Evolutionary conservation across 768 basidiomycete species (phyloP), one percentile per base, ranked within the genome.

Genomic region (Naganishia vaughanmartiniae): DNA sequence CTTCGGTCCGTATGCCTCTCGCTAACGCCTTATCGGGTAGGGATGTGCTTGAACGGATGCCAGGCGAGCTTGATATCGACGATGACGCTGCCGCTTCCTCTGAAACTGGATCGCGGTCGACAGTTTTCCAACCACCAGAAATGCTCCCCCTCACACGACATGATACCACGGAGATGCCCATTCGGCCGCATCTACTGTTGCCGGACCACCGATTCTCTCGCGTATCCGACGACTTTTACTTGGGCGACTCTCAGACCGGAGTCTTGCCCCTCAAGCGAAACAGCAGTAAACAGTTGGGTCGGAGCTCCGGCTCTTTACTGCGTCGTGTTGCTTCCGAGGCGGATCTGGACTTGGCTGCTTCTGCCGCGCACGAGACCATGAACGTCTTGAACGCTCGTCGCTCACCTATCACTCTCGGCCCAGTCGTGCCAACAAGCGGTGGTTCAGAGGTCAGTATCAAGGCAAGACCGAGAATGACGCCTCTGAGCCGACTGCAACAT

Each of bases 111-210:
- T 46, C 51, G 60, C 48, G 54, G 24, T 34, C 72, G 76, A 75
- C 86, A 75, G 75, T 87, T 76, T 75, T 87, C 77, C 76, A 82
- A 73, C 83, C 82, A 67, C 84, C 86, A 17, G 78, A 77, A 86
- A 17, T 79, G 81, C 0, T 86, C 84, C 3, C 87, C 90, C 0
- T 88, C 92, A 73, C 83, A 87, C 24, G 90, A 90, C 0, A 91
- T 91, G 45, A 46, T 24, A 57, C 30, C 14, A 33, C 9, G 6
- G 30, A 33, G n/a, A 57, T 57, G n/a, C 56, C 31, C 26, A 39
- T 17, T 24, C 42, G 26, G 0, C 42, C 65, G 6, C 65, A 45
- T 34, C 45, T 2, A 17, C 17, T 51, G 24, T 21, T 31, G 21
- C 39, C 28, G 65, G 65, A 57, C 12, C 36, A 42, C 31, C 51